These are phyloP conservation scores for Dendrocalamus sinicus DNA, from an alignment of 176 grass and related monocot species.

Conservation along the genomic window DNA sequence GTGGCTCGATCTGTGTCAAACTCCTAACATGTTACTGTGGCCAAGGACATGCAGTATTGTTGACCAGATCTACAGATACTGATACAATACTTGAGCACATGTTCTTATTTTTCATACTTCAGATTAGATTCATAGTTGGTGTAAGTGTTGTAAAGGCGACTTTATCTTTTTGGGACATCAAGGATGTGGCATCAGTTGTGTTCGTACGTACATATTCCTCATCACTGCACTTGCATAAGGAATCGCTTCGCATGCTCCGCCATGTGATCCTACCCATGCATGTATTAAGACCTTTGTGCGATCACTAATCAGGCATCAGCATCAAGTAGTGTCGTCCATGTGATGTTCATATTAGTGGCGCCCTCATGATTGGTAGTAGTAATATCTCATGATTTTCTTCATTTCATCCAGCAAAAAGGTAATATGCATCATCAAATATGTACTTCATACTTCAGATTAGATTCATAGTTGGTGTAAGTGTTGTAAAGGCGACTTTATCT, in stretches of 20 bases:
- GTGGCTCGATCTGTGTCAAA: not conserved
- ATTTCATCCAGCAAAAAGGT: not conserved
- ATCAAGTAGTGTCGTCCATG: not conserved
- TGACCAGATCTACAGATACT: not conserved
- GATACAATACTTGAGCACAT: not conserved
- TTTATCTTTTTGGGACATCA: not conserved
- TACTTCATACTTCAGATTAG: not conserved
- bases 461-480: not conserved
- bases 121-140: not conserved
- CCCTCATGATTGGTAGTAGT: slow-evolving; percentile 4
- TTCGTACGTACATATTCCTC: not conserved
- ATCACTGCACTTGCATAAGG: slow-evolving; percentile 9
- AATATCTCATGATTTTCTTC: not conserved
- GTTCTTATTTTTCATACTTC: not conserved
- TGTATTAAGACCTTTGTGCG: not conserved
- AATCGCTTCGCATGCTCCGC: slow-evolving; percentile 34
- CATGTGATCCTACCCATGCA: slow-evolving; percentile 19
- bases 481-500: not conserved
- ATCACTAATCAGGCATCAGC: not conserved
- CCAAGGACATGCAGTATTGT: not conserved
- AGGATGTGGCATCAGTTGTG: not conserved
- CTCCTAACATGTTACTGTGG: not conserved
- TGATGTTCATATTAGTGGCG: not conserved
- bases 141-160: not conserved
- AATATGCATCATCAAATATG: not conserved